Evolutionary conservation across 352 stramenopile genomes (phyloP), one percentile per base, ranked within the genome.

Genomic region (Globisporangium sylvaticum): DNA sequence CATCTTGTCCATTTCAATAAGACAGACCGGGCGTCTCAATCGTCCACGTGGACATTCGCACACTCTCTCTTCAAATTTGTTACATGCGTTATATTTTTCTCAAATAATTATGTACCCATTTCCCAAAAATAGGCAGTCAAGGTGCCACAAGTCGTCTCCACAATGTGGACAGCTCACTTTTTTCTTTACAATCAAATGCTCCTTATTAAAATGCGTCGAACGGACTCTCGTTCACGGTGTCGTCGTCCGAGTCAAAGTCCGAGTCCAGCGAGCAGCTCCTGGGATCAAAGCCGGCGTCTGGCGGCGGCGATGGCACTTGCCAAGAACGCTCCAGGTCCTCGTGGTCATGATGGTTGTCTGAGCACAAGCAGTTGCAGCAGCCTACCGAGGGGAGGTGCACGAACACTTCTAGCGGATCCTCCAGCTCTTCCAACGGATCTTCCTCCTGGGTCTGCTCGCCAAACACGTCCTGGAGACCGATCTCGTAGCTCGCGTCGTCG

Each of bases 271-370:
- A 32, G 34, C 64, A 69, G 57, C 46, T 55, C 31, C 20, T 54
- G 4, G 64, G 64, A 22, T 69, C 64, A 29, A 69, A 69, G 10
- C 64, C 57, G 20, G 15, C 29, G 25, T 31, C 32, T 15, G 64
- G 64, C 12, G 56, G 44, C 12, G 64, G 64, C 31, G 64, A 65
- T 57, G 34, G 64, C 56, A 65, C 64, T 24, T 69, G 56, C 57
- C 64, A 69, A 7, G n/a, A 50, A 22, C 50, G 57, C 46, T 69
- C 64, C 32, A 65, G 7, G 14, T 55, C 48, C 15, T 44, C 42
- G 20, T 50, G 20, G 14, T 55, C 37, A 31, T 58, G 31, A 18
- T 60, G 55, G 10, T 20, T 18, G 14, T 24, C 64, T 14, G 52
- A 22, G 31, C 64, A 69, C 64, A 46, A 10, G 46, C 64, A 69